Percentiles rank a stretch among this genome's conserved stretches.
phyloP scores from a whole-genome alignment of 306 rosid species.

The Bauhinia variegata region DNA sequence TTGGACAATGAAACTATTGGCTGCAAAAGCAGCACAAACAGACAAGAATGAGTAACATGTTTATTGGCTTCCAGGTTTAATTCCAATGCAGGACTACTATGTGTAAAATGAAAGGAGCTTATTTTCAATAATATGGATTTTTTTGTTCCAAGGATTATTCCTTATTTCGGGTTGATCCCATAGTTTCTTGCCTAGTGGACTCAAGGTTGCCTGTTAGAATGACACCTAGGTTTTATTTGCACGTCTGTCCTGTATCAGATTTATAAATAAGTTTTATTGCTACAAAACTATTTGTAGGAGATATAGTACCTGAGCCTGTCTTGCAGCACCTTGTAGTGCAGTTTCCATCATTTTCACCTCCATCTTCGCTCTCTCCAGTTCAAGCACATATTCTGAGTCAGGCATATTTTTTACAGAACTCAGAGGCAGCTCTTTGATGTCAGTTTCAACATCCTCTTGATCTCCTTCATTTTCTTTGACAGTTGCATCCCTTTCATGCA shows the following conservation, averaged over 20 bases:
- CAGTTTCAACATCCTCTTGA: conserved; percentile 47
- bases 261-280: conserved; percentile 22
- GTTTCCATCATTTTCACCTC: conserved; percentile 96
- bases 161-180: too few species aligned
- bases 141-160: too few species aligned
- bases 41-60: conserved; percentile 22
- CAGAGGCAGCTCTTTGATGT: conserved; percentile 47
- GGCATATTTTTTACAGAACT: conserved; percentile 48
- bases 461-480: conserved; percentile 47
- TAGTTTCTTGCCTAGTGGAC: too few species aligned
- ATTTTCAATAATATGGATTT: too few species aligned
- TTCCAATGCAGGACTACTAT: too few species aligned
- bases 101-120: too few species aligned
- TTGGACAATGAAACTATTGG: conserved; percentile 20
- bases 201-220: too few species aligned
- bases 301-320: conserved; percentile 91
- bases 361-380: conserved; percentile 71
- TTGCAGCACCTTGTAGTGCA: conserved; percentile 98
- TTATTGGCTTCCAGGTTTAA: too few species aligned
- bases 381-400: conserved; percentile 54
- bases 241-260: conserved; percentile 5
- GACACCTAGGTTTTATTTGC: conserved; percentile 13
- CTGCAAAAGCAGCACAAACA: conserved; percentile 24
- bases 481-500: conserved; percentile 46
- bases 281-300: conserved; percentile 22